Percentiles rank a stretch among this genome's conserved stretches.
Evolutionary conservation across 441 rosid species (phyloP).

Genomic region (Isatis lusitanica): DNA sequence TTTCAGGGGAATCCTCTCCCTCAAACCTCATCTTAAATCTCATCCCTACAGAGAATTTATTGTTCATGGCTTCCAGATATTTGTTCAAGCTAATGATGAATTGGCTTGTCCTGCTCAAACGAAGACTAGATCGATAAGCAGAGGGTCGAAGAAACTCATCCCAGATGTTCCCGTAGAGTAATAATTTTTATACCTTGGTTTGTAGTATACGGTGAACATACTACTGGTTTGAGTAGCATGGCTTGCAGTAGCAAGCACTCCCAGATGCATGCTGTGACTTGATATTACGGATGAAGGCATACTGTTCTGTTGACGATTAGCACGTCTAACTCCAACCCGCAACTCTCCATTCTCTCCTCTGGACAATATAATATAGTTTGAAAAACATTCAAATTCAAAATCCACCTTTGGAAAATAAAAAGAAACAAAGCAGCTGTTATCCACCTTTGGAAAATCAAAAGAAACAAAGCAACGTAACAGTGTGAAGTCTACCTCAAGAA

Average conservation of each 20-base stretch:
- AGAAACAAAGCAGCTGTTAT: conserved; percentile 13
- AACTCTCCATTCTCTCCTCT: conserved; percentile 64
- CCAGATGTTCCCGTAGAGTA: conserved; percentile 1
- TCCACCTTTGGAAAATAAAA: not conserved
- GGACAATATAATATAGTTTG: conserved; percentile 15
- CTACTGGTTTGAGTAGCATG: conserved; percentile 58
- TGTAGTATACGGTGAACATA: conserved; percentile 61
- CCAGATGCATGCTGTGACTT: conserved; percentile 74
- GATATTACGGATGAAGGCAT: conserved; percentile 77
- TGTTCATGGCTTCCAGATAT: conserved; percentile 56
- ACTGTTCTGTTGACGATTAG: conserved; percentile 53
- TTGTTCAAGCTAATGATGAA: conserved; percentile 69
- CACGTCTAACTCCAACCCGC: conserved; percentile 62
- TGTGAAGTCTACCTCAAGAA: conserved; percentile 50
- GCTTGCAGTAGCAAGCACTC: conserved; percentile 74
- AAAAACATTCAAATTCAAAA: not conserved
- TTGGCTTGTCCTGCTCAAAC: conserved; percentile 62
- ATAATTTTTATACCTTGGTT: conserved; percentile 52
- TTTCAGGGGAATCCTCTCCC: conserved; percentile 71
- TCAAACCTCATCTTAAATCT: conserved; percentile 72
- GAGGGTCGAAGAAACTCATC: not conserved
- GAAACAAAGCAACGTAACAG: conserved; percentile 12
- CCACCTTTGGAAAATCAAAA: not conserved
- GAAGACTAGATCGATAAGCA: conserved; percentile 13
- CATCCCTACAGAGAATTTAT: conserved; percentile 58